These are phyloP conservation scores for Skeletonema marinoi DNA, from an alignment of 108 stramenopile genomes.

Conservation along the genomic window DNA sequence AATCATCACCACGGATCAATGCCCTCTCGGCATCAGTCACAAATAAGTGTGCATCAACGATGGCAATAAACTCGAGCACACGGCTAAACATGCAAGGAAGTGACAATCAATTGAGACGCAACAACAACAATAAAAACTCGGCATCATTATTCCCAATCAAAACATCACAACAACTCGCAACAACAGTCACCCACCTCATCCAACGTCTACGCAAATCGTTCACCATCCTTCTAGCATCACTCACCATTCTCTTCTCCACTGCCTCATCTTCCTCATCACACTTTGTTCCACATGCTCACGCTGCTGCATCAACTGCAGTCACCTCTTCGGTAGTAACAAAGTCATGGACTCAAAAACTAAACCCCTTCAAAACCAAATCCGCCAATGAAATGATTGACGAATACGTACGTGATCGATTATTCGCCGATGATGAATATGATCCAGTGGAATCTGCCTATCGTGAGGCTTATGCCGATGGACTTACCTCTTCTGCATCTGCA, in stretches of 20 bases:
- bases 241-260: conserved; percentile 23
- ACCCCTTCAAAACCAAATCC: conserved; percentile 41
- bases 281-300: conserved; percentile 13
- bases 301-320: not conserved
- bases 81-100: not conserved
- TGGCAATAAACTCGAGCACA: not conserved
- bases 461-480: conserved; percentile 54
- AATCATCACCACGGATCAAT: not conserved
- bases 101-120: not conserved
- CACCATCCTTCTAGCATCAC: conserved; percentile 29
- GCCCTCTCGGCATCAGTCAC: not conserved
- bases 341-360: conserved; percentile 4
- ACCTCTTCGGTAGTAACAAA: not conserved
- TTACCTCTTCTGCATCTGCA: not conserved
- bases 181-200: not conserved
- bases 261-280: not conserved
- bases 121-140: not conserved
- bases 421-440: conserved; percentile 80
- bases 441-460: conserved; percentile 80
- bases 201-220: conserved; percentile 21
- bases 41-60: not conserved
- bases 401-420: conserved; percentile 79
- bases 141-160: not conserved
- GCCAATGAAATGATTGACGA: conserved; percentile 66
- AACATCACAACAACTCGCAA: not conserved